phyloP scores from a whole-genome alignment of 108 stramenopile species.

The Chaetoceros muelleri region DNA sequence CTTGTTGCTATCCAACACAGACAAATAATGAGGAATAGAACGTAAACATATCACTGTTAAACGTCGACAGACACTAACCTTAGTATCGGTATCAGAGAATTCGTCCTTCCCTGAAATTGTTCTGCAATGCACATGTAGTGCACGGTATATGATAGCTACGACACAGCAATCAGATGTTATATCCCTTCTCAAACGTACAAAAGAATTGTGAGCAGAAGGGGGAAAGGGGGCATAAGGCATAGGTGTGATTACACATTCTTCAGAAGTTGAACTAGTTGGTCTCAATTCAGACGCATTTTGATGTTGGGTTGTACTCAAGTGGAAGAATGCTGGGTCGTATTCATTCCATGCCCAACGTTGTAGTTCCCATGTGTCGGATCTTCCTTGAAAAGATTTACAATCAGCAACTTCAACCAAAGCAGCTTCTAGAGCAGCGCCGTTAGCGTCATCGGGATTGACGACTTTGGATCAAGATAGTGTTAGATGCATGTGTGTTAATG shows the following conservation, averaged over 20 bases:
- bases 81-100: constrained; percentile 24
- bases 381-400: constrained; percentile 38
- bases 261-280: constrained; percentile 27
- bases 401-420: constrained; percentile 64
- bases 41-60: background rate
- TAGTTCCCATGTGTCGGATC: constrained; percentile 70
- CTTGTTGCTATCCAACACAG: no score
- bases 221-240: constrained; percentile 57
- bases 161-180: constrained; percentile 50
- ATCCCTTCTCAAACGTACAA: constrained; percentile 54
- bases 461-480: no score
- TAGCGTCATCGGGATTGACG: constrained; percentile 74
- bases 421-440: constrained; percentile 63
- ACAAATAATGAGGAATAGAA: background rate
- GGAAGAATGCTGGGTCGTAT: constrained; percentile 78
- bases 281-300: constrained; percentile 64
- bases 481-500: no score
- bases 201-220: constrained; percentile 37
- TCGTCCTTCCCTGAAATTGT: constrained; percentile 15
- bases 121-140: constrained; percentile 64
- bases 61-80: background rate
- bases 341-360: constrained; percentile 45
- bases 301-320: constrained; percentile 52
- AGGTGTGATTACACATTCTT: constrained; percentile 17
- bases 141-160: constrained; percentile 50